A percentile compares a stretch with the other conserved stretches of the same genome.
Evolutionary conservation across 768 basidiomycete species (phyloP).

Genomic region (Lyophyllum atratum): DNA sequence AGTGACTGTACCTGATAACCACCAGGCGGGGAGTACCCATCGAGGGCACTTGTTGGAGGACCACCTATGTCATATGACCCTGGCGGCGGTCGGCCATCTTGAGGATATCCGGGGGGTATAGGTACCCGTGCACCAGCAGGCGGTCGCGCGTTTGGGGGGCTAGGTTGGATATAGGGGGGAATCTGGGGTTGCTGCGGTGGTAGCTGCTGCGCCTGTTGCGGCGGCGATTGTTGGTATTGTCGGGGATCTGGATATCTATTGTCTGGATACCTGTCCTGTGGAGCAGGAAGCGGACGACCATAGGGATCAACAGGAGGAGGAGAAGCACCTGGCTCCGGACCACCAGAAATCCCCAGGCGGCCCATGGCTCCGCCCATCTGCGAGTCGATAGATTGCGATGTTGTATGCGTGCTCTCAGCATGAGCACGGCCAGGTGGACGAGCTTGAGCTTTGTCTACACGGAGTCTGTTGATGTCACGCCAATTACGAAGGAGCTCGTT

Average conservation of each 20-base stretch:
- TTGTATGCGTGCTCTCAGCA: conserved; percentile 29
- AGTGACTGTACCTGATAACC: conserved; percentile 36
- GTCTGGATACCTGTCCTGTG: conserved; percentile 40
- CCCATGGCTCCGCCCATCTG: conserved; percentile 38
- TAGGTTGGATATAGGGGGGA: conserved; percentile 29
- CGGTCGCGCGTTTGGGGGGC: conserved; percentile 34
- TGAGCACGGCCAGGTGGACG: conserved; percentile 25
- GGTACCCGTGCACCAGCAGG: conserved; percentile 46
- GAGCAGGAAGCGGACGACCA: conserved; percentile 36
- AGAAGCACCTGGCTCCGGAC: conserved; percentile 36
- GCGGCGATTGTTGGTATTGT: conserved; percentile 36
- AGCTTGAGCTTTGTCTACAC: conserved; percentile 49
- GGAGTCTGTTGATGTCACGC: conserved; percentile 84
- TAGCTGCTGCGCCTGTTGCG: conserved; percentile 26
- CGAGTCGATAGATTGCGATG: conserved; percentile 34
- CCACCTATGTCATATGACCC: conserved; percentile 35
- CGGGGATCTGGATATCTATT: conserved; percentile 38
- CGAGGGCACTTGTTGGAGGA: conserved; percentile 21
- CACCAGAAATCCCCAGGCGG: conserved; percentile 44
- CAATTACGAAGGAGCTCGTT: conserved; percentile 89
- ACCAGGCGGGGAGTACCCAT: conserved; percentile 30
- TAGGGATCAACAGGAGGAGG: conserved; percentile 36
- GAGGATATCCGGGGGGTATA: conserved; percentile 46
- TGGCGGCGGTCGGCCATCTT: conserved; percentile 34
- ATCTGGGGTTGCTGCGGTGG: conserved; percentile 25